These are phyloP conservation scores for Microglena sp. DNA, from an alignment of 139 green algal genomes.

Conservation along the genomic window DNA sequence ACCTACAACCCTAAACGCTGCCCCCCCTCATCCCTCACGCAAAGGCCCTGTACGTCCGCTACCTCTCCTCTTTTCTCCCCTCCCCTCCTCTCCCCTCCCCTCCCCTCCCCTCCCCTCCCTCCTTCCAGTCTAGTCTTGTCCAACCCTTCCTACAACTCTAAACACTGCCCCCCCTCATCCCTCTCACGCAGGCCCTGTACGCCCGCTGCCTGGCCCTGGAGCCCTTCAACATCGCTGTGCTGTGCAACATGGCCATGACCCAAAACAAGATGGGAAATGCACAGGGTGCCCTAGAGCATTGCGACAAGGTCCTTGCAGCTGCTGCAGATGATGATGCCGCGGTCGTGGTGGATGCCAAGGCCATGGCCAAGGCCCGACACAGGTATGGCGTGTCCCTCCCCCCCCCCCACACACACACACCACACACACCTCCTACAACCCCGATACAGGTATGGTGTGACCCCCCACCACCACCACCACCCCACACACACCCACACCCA, in stretches of 20 bases:
- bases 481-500: too few species aligned
- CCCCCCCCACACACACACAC: too few species aligned
- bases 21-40: not conserved
- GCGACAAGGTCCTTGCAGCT: not conserved
- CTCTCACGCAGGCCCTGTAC: not conserved
- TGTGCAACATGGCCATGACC: conserved; percentile 10
- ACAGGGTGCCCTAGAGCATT: not conserved
- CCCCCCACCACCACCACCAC: too few species aligned
- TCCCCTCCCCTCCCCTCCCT: not conserved
- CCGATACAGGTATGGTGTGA: too few species aligned
- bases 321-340: too few species aligned
- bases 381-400: too few species aligned
- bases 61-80: not conserved
- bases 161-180: not conserved
- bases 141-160: not conserved
- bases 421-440: too few species aligned
- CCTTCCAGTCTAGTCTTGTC: not conserved
- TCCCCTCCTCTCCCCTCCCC: not conserved
- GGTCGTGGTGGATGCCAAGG: not conserved
- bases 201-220: not conserved
- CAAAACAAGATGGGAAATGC: not conserved
- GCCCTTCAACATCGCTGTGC: not conserved
- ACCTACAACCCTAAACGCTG: not conserved
- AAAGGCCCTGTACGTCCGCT: not conserved
- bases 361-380: too few species aligned